A percentile compares a stretch with the other conserved stretches of the same genome.
Evolutionary conservation across 164 flowering plant genomes (phyloP).

Genomic region (Berberis vulgaris): DNA sequence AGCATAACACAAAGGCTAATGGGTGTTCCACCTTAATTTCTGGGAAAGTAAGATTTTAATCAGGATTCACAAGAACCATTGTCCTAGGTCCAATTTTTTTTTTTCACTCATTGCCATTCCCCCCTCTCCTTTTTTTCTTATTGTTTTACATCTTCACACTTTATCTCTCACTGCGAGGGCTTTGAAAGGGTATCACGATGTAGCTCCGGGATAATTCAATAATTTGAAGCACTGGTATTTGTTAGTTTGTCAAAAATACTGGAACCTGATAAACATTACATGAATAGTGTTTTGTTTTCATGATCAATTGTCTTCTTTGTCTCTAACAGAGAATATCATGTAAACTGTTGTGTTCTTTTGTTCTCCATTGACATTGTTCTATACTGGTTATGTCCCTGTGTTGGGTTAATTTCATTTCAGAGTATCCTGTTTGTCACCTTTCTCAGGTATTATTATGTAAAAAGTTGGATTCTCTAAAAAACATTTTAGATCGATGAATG

Average conservation of each 20-base stretch:
- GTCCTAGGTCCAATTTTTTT: slow-evolving; percentile 13
- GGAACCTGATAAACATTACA: neutral
- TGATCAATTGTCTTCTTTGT: too few species aligned
- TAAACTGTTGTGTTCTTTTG: too few species aligned
- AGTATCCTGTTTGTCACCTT: too few species aligned
- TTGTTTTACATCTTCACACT: slow-evolving; percentile 9
- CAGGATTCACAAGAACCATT: slow-evolving; percentile 15
- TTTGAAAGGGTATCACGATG: slow-evolving; percentile 22
- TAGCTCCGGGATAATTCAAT: slow-evolving; percentile 21
- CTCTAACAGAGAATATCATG: too few species aligned
- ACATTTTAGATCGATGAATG: too few species aligned
- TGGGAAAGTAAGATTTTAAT: slow-evolving; percentile 16
- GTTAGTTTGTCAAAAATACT: neutral
- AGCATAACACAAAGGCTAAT: slow-evolving; percentile 21
- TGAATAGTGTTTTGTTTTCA: neutral
- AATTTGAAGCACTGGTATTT: slow-evolving; percentile 23
- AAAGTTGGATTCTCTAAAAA: too few species aligned
- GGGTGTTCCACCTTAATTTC: slow-evolving; percentile 19
- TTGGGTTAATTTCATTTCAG: too few species aligned
- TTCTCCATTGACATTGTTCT: too few species aligned
- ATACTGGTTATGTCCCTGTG: too few species aligned
- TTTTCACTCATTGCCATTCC: slow-evolving; percentile 3
- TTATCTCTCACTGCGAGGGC: slow-evolving; percentile 13
- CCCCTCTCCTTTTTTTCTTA: too few species aligned
- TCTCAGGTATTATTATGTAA: too few species aligned